Base-by-base conservation (phyloP, 1,139 yeast genomes). In the Saccharomycopsis hybrid region DNA sequence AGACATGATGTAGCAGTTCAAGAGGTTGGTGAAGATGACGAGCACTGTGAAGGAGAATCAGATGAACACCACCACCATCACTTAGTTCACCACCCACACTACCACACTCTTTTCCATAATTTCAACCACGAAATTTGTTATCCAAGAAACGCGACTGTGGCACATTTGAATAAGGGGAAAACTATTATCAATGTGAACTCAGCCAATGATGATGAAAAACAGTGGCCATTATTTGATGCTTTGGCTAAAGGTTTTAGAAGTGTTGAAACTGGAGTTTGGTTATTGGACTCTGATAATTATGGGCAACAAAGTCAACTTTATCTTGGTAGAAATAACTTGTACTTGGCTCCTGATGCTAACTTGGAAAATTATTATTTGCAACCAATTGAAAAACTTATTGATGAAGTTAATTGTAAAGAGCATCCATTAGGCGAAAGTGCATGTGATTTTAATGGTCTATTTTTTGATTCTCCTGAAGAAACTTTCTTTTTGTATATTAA, bases 251-350 rank as follows among this genome's bases (percentile, higher is more conserved):
- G 82, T 1, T 71, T 73, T 35, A 66, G 66, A 49, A 73, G 80
- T 44, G 69, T 78, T 5, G 84, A 78, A 59, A 76, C 78, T 43
- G 84, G 78, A 58, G 69, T 77, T 37, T 77, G 80, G 81, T 47
- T 40, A 5, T 35, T 47, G 37, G 44, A 47, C 33, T 29, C 24
- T 2, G 28, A 37, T 50, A 37, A 42, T 9, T 37, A 29, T 37
- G 30, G 47, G 18, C 41, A 33, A 32, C 33, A 43, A 5, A 24
- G 35, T 3, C 25, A 69, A 13, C 65, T 84, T n/a, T 82, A 73
- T 49, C 87, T 84, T 43, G 90, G 89, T 2, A 90, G 83, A 60
- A 79, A 76, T 55, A 69, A 68, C 53, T 69, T 68, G 3, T 73
- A 72, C 48, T 65, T 84, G 51, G 65, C 44, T 18, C 70, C 49